Conservation (phyloP, 495 filamentous ascomycete genomes). For the Aspergillus carlsbadensis region DNA sequence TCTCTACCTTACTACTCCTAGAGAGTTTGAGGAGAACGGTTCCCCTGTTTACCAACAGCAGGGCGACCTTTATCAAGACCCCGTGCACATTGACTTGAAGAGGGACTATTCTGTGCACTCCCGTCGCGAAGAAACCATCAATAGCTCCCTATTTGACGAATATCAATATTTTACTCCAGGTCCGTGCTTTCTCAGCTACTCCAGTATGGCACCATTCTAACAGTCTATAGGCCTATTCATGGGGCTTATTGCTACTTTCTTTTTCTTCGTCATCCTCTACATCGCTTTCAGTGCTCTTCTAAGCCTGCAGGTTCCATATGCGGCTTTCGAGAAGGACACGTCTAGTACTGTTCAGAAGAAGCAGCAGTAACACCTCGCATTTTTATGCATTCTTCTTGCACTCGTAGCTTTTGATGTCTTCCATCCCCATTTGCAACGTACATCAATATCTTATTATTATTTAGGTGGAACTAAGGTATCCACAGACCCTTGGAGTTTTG, state of each 20-base stretch:
- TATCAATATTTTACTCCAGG: conserved; percentile 88
- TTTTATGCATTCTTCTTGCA: conserved; percentile 7
- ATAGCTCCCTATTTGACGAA: conserved; percentile 74
- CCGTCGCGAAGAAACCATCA: conserved; percentile 26
- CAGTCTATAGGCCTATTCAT: conserved; percentile 71
- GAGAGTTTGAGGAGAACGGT: conserved; percentile 39
- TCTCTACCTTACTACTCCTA: conserved; percentile 57
- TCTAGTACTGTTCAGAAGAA: conserved; percentile 85
- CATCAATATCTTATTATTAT: background rate
- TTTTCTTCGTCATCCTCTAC: conserved; percentile 74
- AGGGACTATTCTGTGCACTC: conserved; percentile 47
- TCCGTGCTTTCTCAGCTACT: conserved; percentile 24
- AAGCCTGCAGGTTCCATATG: conserved; percentile 85
- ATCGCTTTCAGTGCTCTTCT: conserved; percentile 72
- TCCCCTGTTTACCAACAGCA: conserved; percentile 51
- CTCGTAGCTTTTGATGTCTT: background rate
- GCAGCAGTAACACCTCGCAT: conserved; percentile 47
- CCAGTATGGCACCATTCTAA: conserved; percentile 8
- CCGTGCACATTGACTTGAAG: conserved; percentile 59
- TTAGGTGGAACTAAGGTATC: background rate
- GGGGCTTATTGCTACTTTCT: conserved; percentile 62
- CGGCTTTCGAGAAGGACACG: conserved; percentile 95
- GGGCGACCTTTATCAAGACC: conserved; percentile 46
- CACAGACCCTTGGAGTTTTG: background rate
- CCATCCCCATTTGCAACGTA: background rate